A percentile compares a stretch with the other conserved stretches of the same genome.
Evolutionary conservation across 2,329 filamentous ascomycete species (phyloP).

Genomic region (Sporothrix globosa): DNA sequence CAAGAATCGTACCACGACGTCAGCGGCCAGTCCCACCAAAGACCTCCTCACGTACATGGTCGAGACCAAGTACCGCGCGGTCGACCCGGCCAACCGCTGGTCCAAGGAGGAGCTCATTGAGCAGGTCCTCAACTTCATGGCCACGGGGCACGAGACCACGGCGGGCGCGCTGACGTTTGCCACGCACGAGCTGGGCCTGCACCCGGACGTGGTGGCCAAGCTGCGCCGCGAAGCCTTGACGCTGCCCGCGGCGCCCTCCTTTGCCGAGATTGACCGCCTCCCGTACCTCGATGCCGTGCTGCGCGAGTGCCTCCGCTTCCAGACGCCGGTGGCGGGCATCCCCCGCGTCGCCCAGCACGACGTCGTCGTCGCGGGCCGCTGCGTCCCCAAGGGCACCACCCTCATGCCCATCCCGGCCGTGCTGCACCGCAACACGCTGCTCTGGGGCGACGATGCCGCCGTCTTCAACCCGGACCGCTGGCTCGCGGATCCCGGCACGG

Average conservation of each 20-base stretch:
- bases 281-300: slow-evolving; percentile 45
- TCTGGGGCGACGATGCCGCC: slow-evolving; percentile 40
- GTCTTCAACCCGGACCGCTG: slow-evolving; percentile 38
- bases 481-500: slow-evolving; percentile 33
- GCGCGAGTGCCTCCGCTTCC: slow-evolving; percentile 38
- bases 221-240: slow-evolving; percentile 34
- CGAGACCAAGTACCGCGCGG: slow-evolving; percentile 33
- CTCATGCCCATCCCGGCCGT: slow-evolving; percentile 37
- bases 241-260: not conserved
- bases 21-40: too few species aligned
- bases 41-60: slow-evolving; percentile 42
- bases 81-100: slow-evolving; percentile 16
- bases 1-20: not conserved
- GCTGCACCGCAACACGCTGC: slow-evolving; percentile 35
- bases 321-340: slow-evolving; percentile 40
- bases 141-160: slow-evolving; percentile 44
- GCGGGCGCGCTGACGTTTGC: slow-evolving; percentile 44
- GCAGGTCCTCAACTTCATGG: slow-evolving; percentile 38
- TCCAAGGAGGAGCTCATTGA: slow-evolving; percentile 33
- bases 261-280: slow-evolving; percentile 36
- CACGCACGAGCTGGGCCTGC: slow-evolving; percentile 41
- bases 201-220: slow-evolving; percentile 43
- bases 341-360: slow-evolving; percentile 35
- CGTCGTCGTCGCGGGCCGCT: slow-evolving; percentile 37
- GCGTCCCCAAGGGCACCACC: slow-evolving; percentile 38